These are phyloP conservation scores for Ophiocytium majus DNA, from an alignment of 352 stramenopile genomes.

Conservation along the genomic window DNA sequence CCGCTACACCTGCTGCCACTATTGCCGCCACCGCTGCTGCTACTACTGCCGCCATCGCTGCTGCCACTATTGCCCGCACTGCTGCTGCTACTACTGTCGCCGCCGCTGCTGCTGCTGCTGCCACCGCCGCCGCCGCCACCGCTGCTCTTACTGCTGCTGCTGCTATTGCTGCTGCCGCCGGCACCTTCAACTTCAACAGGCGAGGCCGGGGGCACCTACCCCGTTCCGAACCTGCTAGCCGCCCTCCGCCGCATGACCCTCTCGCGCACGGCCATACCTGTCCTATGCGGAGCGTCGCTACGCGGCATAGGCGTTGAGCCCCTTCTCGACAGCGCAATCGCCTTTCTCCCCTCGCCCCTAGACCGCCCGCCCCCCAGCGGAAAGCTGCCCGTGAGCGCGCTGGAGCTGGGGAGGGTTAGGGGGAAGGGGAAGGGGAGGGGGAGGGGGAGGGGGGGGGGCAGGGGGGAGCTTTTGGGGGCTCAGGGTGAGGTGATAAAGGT, in stretches of 20 bases:
- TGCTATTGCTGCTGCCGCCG: too few relatives aligned
- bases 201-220: slow-evolving; percentile 16
- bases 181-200: slow-evolving; percentile 16
- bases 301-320: slow-evolving; percentile 78
- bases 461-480: neutral
- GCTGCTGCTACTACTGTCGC: too few relatives aligned
- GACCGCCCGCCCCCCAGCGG: slow-evolving; percentile 75
- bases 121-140: too few relatives aligned
- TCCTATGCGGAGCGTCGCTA: slow-evolving; percentile 56
- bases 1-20: too few relatives aligned
- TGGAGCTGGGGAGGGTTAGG: slow-evolving; percentile 45
- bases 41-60: too few relatives aligned
- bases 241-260: slow-evolving; percentile 49
- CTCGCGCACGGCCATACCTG: slow-evolving; percentile 30
- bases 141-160: neutral
- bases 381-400: slow-evolving; percentile 43
- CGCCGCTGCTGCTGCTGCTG: too few relatives aligned
- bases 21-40: too few relatives aligned
- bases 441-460: neutral
- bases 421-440: slow-evolving; percentile 31
- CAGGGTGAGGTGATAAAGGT: slow-evolving; percentile 27
- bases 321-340: slow-evolving; percentile 75
- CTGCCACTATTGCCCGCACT: too few relatives aligned
- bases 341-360: slow-evolving; percentile 84
- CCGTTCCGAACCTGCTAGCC: slow-evolving; percentile 30